phyloP scores from a whole-genome alignment of 352 stramenopile genomes.

The Saprolegnia parasitica region DNA sequence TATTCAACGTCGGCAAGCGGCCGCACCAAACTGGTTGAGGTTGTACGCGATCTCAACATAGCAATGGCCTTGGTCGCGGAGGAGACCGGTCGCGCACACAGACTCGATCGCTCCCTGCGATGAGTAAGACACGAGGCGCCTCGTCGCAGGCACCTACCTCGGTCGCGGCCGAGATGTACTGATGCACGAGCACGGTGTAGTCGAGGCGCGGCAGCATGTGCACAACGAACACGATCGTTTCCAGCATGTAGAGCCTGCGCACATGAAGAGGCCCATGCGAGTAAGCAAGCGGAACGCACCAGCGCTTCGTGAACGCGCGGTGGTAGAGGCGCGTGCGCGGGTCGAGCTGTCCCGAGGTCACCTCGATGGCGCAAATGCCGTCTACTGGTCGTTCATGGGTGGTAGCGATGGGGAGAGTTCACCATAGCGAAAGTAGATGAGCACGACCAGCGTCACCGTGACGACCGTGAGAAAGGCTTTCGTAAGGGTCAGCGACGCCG shows the following conservation, averaged over 20 bases:
- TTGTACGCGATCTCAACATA: not conserved
- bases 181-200: not conserved
- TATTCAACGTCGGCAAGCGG: no score
- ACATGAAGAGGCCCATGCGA: not conserved
- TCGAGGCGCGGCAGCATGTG: constrained; percentile 7
- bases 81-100: not conserved
- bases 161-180: not conserved
- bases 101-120: not conserved
- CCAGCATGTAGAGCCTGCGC: constrained; percentile 1
- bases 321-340: constrained; percentile 6
- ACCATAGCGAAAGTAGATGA: constrained; percentile 14
- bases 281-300: not conserved
- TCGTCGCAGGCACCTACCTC: not conserved
- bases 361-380: not conserved
- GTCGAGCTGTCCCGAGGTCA: not conserved
- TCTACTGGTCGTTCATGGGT: not conserved
- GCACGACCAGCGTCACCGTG: not conserved
- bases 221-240: not conserved
- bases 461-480: constrained; percentile 6
- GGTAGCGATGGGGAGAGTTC: no score
- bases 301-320: not conserved
- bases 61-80: not conserved
- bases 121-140: not conserved
- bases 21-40: constrained; percentile 13
- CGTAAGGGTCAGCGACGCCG: not conserved